phyloP scores from a whole-genome alignment of 805 yeast genomes.

The Scheffersomyces amazonensis region DNA sequence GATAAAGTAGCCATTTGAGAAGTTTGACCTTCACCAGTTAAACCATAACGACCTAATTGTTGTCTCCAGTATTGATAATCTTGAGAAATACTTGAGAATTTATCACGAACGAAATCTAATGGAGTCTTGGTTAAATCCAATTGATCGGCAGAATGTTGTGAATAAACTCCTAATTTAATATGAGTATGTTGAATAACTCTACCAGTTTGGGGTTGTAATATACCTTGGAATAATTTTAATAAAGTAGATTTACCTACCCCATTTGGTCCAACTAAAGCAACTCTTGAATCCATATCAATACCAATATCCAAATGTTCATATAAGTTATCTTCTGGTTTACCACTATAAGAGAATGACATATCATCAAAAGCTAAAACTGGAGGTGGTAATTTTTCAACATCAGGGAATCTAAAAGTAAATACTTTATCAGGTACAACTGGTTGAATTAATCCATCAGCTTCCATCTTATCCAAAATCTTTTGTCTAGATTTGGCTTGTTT shows the following conservation, averaged over 20 bases:
- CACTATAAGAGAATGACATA: slow-evolving; percentile 89
- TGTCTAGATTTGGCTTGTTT: slow-evolving; percentile 99
- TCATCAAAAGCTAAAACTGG: slow-evolving; percentile 97
- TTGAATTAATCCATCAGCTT: slow-evolving; percentile 95
- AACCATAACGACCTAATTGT: slow-evolving; percentile 96
- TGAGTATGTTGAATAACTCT: slow-evolving; percentile 97
- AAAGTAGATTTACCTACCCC: slow-evolving; percentile 99
- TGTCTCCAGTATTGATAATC: slow-evolving; percentile 99
- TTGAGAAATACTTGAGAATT: slow-evolving; percentile 85
- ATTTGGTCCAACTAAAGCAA: slow-evolving; percentile 97
- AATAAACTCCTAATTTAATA: slow-evolving; percentile 96
- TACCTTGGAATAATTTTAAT: slow-evolving; percentile 96
- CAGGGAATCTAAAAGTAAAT: slow-evolving; percentile 91
- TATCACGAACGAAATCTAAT: slow-evolving; percentile 94
- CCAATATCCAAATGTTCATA: slow-evolving; percentile 93
- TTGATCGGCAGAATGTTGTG: slow-evolving; percentile 98
- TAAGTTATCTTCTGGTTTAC: slow-evolving; percentile 76
- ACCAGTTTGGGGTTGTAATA: slow-evolving; percentile 83
- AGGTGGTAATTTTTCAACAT: slow-evolving; percentile 96
- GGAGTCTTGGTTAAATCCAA: slow-evolving; percentile 94
- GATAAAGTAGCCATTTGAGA: slow-evolving; percentile 97
- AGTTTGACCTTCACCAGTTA: slow-evolving; percentile 98
- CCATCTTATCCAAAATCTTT: slow-evolving; percentile 99
- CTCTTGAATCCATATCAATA: slow-evolving; percentile 98
- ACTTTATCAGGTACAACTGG: slow-evolving; percentile 92